Conservation (phyloP, 2,329 filamentous ascomycete species). For the Ascochyta viciae-villosae region DNA sequence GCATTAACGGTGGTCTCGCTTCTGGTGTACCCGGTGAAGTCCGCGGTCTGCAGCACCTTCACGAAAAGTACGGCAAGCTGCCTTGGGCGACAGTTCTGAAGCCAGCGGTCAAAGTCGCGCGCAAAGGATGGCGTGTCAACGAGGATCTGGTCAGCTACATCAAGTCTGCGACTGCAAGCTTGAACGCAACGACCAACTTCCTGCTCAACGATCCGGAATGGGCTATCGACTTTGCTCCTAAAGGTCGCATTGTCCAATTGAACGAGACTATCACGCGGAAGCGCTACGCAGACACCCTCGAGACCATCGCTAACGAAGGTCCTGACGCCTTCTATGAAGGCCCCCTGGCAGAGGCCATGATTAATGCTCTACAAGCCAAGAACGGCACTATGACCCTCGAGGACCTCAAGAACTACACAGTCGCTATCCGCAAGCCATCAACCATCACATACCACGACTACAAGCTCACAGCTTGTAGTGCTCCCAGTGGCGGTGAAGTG, state of each 20-base stretch:
- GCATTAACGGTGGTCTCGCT: constrained; percentile 73
- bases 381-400: constrained; percentile 87
- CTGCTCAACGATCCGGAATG: constrained; percentile 77
- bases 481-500: constrained; percentile 81
- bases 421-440: constrained; percentile 69
- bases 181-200: constrained; percentile 63
- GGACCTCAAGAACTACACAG: constrained; percentile 76
- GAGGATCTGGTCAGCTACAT: constrained; percentile 80
- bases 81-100: constrained; percentile 69
- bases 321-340: constrained; percentile 77
- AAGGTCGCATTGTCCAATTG: constrained; percentile 73
- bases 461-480: constrained; percentile 71
- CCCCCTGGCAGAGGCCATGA: constrained; percentile 74
- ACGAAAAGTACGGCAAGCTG: constrained; percentile 70
- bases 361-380: constrained; percentile 68
- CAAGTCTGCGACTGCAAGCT: constrained; percentile 51
- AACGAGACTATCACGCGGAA: constrained; percentile 82
- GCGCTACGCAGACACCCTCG: constrained; percentile 80
- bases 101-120: constrained; percentile 76
- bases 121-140: constrained; percentile 65
- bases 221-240: constrained; percentile 87
- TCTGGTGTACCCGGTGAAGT: constrained; percentile 76
- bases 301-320: constrained; percentile 76
- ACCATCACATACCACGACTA: constrained; percentile 66
- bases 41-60: constrained; percentile 79